phyloP scores from a whole-genome alignment of 2,329 filamentous ascomycete species.

The Apiospora arundinis region DNA sequence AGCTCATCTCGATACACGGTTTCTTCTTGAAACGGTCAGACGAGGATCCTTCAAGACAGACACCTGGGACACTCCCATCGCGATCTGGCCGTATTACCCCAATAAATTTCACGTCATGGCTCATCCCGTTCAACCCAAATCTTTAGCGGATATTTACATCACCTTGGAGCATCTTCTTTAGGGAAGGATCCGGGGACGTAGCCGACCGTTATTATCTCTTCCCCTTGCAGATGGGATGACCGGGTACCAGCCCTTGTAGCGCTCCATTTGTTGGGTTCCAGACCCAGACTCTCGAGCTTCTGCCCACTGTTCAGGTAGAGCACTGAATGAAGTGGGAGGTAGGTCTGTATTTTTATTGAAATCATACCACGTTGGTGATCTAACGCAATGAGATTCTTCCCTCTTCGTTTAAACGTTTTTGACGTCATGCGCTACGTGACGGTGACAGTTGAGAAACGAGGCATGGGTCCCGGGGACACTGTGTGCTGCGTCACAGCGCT shows the following conservation, averaged over 20 bases:
- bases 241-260: neutral
- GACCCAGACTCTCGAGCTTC: neutral
- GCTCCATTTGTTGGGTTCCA: neutral
- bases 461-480: neutral
- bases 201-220: neutral
- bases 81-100: neutral
- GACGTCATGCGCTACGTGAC: constrained; percentile 15
- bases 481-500: constrained; percentile 2
- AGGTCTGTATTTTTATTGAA: neutral
- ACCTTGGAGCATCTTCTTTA: neutral
- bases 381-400: neutral
- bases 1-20: neutral
- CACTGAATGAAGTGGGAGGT: neutral
- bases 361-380: neutral
- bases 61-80: neutral
- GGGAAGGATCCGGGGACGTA: neutral
- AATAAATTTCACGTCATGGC: constrained; percentile 8
- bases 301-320: neutral
- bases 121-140: neutral
- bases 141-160: constrained; percentile 1
- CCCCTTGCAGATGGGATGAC: neutral
- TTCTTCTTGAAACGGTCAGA: neutral
- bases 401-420: neutral
- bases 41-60: neutral
- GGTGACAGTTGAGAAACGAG: neutral